Conservation (phyloP, 306 rosid species). For the Acacia confusa region DNA sequence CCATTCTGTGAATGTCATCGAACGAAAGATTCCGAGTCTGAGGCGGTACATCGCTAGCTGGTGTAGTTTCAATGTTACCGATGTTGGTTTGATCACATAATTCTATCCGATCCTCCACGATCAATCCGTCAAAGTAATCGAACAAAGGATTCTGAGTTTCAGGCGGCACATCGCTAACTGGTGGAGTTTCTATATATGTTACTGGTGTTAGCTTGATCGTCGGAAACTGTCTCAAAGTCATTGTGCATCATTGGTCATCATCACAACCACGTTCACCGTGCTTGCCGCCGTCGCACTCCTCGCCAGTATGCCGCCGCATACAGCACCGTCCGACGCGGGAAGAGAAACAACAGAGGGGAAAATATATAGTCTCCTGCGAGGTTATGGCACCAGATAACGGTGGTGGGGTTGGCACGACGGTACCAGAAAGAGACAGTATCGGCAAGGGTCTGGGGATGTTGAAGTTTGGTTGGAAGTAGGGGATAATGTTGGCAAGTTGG, state of each 20-base stretch:
- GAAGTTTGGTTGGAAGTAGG: slow-evolving; percentile 27
- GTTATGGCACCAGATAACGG: background rate
- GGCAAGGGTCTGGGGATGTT: slow-evolving; percentile 51
- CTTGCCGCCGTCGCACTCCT: background rate
- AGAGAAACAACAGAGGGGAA: background rate
- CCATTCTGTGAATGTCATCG: background rate
- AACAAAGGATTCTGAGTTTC: background rate
- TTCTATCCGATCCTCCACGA: no score
- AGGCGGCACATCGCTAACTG: background rate
- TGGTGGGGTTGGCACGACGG: background rate
- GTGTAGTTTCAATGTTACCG: background rate
- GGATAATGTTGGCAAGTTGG: slow-evolving; percentile 42
- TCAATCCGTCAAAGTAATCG: background rate
- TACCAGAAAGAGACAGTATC: slow-evolving; percentile 37
- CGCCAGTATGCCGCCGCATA: background rate
- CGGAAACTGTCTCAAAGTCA: no score
- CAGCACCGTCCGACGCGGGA: background rate
- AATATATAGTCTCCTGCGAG: background rate
- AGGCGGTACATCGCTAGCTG: background rate
- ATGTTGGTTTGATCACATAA: no score
- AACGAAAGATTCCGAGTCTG: background rate
- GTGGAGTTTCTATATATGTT: background rate
- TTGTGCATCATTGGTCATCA: background rate
- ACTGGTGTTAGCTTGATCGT: no score
- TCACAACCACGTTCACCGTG: background rate